Evolutionary conservation across 2,329 filamentous ascomycete species (phyloP).

Genomic region (Neoascochyta sp.): DNA sequence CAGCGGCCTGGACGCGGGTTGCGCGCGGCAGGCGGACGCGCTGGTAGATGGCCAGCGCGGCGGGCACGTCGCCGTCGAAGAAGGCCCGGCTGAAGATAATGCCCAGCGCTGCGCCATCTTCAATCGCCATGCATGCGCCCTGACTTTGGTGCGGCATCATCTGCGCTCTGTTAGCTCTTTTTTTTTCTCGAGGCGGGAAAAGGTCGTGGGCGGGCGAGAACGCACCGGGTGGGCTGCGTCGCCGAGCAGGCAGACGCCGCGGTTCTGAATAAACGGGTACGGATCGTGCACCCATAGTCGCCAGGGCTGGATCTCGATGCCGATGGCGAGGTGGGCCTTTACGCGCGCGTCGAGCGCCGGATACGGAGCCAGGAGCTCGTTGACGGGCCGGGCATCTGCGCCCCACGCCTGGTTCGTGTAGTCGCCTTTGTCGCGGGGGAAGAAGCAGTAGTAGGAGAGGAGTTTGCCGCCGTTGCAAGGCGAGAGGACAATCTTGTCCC

Average conservation of each 20-base stretch:
- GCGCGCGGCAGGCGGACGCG: conserved; percentile 36
- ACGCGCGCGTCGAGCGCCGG: conserved; percentile 59
- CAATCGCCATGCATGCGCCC: conserved; percentile 66
- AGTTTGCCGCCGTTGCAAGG: conserved; percentile 64
- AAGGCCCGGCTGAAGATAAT: conserved; percentile 55
- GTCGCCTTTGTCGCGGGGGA: conserved; percentile 58
- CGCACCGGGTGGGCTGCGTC: conserved; percentile 63
- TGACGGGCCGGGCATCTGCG: conserved; percentile 49
- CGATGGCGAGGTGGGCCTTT: conserved; percentile 55
- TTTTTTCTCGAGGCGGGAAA: background rate
- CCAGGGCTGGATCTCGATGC: conserved; percentile 63
- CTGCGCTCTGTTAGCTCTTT: conserved; percentile 15
- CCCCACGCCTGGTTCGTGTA: conserved; percentile 61
- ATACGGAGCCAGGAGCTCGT: conserved; percentile 60
- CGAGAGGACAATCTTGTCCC: conserved; percentile 66
- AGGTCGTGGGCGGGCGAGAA: background rate
- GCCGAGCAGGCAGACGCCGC: conserved; percentile 56
- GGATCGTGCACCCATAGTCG: conserved; percentile 62
- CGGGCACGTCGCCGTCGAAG: conserved; percentile 38
- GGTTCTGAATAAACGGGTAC: conserved; percentile 56
- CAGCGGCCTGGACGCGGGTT: conserved; percentile 38
- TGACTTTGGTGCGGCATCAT: conserved; percentile 70
- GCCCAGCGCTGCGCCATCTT: conserved; percentile 61
- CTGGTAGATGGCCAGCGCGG: conserved; percentile 36
- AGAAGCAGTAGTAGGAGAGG: conserved; percentile 69